phyloP scores from a whole-genome alignment of 768 basidiomycete species.

The Amanita pallidorosea region DNA sequence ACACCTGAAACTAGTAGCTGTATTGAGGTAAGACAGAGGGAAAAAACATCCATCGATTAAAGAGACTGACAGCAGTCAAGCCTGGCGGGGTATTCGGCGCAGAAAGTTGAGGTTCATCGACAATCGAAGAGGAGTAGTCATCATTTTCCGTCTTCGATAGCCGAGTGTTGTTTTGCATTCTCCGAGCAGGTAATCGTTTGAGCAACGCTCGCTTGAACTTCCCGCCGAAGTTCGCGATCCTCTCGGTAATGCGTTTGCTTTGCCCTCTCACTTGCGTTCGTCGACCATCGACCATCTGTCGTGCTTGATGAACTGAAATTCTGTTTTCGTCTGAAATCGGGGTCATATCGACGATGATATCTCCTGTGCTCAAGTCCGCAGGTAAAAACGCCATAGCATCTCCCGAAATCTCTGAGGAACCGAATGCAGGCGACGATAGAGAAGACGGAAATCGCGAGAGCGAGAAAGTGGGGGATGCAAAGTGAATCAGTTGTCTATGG shows the following conservation, averaged over 20 bases:
- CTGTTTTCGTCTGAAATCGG: neutral
- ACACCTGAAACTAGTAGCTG: neutral
- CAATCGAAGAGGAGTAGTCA: neutral
- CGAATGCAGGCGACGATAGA: neutral
- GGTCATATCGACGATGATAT: constrained; percentile 1
- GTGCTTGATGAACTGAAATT: neutral
- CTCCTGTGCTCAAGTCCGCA: neutral
- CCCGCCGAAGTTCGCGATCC: constrained; percentile 16
- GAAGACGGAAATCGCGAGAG: neutral
- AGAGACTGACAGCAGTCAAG: constrained; percentile 12
- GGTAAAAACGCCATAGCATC: neutral
- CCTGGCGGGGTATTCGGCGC: constrained; percentile 14
- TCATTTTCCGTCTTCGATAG: neutral
- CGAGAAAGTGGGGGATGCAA: neutral
- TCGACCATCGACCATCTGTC: neutral
- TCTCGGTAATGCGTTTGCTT: constrained; percentile 9
- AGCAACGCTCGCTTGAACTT: constrained; percentile 18
- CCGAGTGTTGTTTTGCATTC: neutral
- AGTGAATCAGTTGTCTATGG: neutral
- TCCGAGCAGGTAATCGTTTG: constrained; percentile 5
- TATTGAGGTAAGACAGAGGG: neutral
- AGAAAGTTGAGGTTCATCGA: constrained; percentile 5
- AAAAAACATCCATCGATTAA: neutral
- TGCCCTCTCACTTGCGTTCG: neutral
- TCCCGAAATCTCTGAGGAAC: neutral